These are phyloP conservation scores for Hymenochaete sp. DNA, from an alignment of 1,284 basidiomycete genomes.

Conservation along the genomic window DNA sequence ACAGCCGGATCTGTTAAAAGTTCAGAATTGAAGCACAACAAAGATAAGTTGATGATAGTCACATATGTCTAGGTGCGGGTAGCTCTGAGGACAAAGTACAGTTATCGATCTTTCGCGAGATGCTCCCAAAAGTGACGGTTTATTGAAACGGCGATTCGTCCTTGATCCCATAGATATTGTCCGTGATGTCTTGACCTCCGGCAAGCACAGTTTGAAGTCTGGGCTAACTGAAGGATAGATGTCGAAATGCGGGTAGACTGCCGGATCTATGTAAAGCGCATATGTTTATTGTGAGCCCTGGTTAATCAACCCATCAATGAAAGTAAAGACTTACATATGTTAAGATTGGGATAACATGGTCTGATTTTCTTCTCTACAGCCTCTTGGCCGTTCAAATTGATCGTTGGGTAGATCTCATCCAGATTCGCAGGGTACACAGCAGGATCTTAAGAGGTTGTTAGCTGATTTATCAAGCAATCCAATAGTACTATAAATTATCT, in stretches of 20 bases:
- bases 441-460: constrained; percentile 16
- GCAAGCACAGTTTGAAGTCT: background rate
- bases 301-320: too few relatives aligned
- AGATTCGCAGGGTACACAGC: constrained; percentile 24
- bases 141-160: too few relatives aligned
- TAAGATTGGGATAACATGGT: constrained; percentile 1
- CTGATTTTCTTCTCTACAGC: background rate
- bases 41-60: background rate
- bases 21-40: constrained; percentile 3
- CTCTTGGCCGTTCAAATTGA: background rate
- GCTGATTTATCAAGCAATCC: too few relatives aligned
- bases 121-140: background rate
- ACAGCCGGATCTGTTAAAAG: constrained; percentile 15
- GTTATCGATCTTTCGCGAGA: background rate
- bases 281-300: too few relatives aligned
- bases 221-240: constrained; percentile 20
- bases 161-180: too few relatives aligned
- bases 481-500: too few relatives aligned
- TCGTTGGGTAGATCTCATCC: constrained; percentile 23
- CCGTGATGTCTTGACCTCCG: too few relatives aligned
- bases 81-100: constrained; percentile 6
- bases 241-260: constrained; percentile 24
- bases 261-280: constrained; percentile 18
- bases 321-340: background rate
- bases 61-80: constrained; percentile 19